These are phyloP conservation scores for Auricularia sp. DNA, from an alignment of 768 basidiomycete genomes.

Conservation along the genomic window DNA sequence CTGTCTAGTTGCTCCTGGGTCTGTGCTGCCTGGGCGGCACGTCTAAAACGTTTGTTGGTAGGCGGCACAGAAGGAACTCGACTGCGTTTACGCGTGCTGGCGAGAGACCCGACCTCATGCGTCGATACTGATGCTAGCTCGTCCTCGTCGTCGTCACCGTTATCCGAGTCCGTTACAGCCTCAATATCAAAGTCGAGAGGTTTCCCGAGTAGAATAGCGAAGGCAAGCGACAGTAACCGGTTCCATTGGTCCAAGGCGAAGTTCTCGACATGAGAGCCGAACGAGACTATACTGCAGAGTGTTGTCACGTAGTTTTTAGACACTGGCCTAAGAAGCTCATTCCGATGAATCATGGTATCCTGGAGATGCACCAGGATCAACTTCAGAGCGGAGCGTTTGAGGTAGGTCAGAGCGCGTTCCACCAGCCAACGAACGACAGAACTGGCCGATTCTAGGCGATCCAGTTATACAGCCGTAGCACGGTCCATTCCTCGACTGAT, in stretches of 20 bases:
- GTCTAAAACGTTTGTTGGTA: conserved; percentile 28
- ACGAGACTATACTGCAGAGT: conserved; percentile 51
- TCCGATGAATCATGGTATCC: conserved; percentile 44
- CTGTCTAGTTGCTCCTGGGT: conserved; percentile 60
- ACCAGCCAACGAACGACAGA: conserved; percentile 58
- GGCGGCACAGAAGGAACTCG: conserved; percentile 12
- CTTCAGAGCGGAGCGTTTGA: conserved; percentile 46
- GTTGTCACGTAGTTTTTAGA: conserved; percentile 77
- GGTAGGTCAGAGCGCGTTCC: conserved; percentile 44
- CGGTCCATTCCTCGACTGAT: conserved; percentile 31
- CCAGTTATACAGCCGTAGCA: conserved; percentile 39
- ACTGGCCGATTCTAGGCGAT: conserved; percentile 40
- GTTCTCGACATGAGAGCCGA: conserved; percentile 70
- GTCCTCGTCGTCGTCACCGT: conserved; percentile 22
- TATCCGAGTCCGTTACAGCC: conserved; percentile 12
- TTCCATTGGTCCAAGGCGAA: conserved; percentile 59
- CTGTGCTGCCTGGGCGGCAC: conserved; percentile 8
- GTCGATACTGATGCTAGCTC: conserved; percentile 1
- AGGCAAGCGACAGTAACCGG: conserved; percentile 53
- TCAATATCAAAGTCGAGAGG: conserved; percentile 22
- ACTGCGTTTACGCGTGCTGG: conserved; percentile 24
- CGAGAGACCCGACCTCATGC: conserved; percentile 11
- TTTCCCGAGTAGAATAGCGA: conserved; percentile 69
- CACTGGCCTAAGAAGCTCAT: conserved; percentile 47
- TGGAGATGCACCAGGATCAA: conserved; percentile 55